Conservation (phyloP, 2,329 filamentous ascomycete genomes). For the Pleurostoma richardsiae region DNA sequence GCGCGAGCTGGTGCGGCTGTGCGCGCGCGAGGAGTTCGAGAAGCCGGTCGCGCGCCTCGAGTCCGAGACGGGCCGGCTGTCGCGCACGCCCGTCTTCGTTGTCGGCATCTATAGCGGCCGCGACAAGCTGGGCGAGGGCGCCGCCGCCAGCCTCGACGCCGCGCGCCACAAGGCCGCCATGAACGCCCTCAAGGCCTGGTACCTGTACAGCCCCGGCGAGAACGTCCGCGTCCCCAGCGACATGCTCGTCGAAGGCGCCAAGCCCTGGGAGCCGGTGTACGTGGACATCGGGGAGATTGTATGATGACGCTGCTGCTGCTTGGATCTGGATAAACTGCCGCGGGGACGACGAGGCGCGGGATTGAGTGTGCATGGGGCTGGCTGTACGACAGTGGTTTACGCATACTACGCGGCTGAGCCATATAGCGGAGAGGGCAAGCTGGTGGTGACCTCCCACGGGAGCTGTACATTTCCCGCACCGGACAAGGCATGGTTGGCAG, state of each 20-base stretch:
- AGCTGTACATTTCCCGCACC: constrained; percentile 6
- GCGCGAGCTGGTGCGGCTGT: constrained; percentile 76
- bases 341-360: too few relatives aligned
- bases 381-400: neutral
- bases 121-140: constrained; percentile 90
- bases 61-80: constrained; percentile 83
- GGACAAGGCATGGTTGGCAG: neutral
- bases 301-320: constrained; percentile 19
- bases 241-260: constrained; percentile 56
- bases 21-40: constrained; percentile 85
- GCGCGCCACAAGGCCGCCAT: constrained; percentile 77
- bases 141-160: constrained; percentile 70
- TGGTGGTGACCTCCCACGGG: constrained; percentile 1
- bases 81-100: constrained; percentile 82
- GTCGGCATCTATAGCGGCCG: constrained; percentile 89
- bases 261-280: constrained; percentile 61
- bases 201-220: constrained; percentile 78
- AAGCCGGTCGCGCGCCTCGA: constrained; percentile 80
- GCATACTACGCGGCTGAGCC: neutral
- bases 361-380: too few relatives aligned
- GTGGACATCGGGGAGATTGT: constrained; percentile 70
- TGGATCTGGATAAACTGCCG: neutral
- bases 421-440: neutral
- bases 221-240: constrained; percentile 65
- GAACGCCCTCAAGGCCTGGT: constrained; percentile 87